Percentiles rank a stretch among this genome's conserved stretches.
Evolutionary conservation across 441 rosid genomes (phyloP).

Genomic region (Jatropha podagrica): DNA sequence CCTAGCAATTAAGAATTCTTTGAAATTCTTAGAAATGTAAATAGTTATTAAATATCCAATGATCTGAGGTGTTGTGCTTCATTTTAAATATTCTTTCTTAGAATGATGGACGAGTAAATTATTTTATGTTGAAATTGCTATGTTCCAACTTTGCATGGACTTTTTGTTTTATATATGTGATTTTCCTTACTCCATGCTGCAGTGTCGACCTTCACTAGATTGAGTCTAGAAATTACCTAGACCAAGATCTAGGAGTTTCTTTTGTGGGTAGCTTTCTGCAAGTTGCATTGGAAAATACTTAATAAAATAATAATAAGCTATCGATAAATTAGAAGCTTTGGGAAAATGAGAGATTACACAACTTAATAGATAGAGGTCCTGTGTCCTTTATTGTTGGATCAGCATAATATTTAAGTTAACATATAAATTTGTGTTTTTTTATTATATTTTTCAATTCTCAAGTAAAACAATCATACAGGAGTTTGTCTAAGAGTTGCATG

Average conservation of each 20-base stretch:
- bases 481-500: constrained; percentile 12
- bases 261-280: not conserved
- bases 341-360: not conserved
- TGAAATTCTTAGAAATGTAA: not conserved
- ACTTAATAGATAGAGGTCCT: not conserved
- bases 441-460: too few relatives aligned
- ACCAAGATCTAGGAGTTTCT: not conserved
- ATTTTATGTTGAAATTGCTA: not conserved
- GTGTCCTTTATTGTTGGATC: not conserved
- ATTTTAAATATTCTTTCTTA: not conserved
- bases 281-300: not conserved
- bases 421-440: not conserved
- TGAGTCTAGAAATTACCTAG: not conserved
- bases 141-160: not conserved
- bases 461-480: not conserved
- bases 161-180: not conserved
- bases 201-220: too few relatives aligned
- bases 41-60: not conserved
- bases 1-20: not conserved
- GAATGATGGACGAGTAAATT: not conserved
- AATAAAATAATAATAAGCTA: not conserved
- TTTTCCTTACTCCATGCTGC: not conserved
- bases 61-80: not conserved
- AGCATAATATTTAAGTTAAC: not conserved
- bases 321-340: not conserved